A percentile compares a stretch with the other conserved stretches of the same genome.
Evolutionary conservation across 352 stramenopile species (phyloP).

Genomic region (Phytophthora sp.): DNA sequence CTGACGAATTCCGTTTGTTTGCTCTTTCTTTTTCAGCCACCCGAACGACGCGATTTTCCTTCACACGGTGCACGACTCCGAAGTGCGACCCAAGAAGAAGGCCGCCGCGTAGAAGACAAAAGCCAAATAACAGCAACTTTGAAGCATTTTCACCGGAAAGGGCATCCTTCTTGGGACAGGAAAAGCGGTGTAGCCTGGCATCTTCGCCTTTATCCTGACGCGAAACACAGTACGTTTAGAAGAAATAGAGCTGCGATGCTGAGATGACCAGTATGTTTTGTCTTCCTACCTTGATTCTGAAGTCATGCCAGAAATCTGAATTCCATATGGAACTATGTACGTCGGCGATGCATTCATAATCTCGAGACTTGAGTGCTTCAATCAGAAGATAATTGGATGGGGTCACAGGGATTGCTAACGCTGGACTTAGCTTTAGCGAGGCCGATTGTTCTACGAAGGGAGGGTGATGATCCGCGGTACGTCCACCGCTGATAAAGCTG

Average conservation of each 20-base stretch:
- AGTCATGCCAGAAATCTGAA: neutral
- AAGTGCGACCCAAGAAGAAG: conserved; percentile 88
- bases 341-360: too few species aligned
- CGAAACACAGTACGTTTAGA: conserved; percentile 20
- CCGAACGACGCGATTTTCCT: conserved; percentile 95
- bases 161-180: too few species aligned
- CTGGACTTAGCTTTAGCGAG: too few species aligned
- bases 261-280: conserved; percentile 12
- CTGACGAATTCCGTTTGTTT: too few species aligned
- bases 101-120: conserved; percentile 26
- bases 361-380: too few species aligned
- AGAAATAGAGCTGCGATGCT: conserved; percentile 24
- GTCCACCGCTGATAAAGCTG: neutral
- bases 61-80: conserved; percentile 84
- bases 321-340: too few species aligned
- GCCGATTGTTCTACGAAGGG: too few species aligned
- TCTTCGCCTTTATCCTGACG: neutral
- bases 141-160: neutral
- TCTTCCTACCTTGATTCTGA: conserved; percentile 6
- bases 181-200: neutral
- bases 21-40: conserved; percentile 61
- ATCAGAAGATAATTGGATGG: too few species aligned
- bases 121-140: neutral
- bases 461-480: conserved; percentile 3
- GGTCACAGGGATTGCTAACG: neutral